phyloP scores from a whole-genome alignment of 2,329 filamentous ascomycete genomes.

The Clarireedia homoeocarpa region DNA sequence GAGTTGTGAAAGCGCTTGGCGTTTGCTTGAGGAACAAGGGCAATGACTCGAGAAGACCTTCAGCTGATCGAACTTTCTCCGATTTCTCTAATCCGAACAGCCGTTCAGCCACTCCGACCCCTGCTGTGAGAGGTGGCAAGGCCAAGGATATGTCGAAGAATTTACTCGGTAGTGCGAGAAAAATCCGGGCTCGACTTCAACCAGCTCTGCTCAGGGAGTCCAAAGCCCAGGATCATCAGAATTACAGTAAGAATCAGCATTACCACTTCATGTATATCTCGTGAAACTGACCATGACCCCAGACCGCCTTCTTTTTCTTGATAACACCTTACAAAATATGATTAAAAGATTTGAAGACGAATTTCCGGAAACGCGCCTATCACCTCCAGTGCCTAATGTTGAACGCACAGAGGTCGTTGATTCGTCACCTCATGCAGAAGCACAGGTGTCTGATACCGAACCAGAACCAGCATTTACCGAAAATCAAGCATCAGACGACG shows the following conservation, averaged over 20 bases:
- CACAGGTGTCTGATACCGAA: conserved; percentile 19
- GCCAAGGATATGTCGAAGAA: conserved; percentile 93
- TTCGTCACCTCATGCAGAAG: conserved; percentile 10
- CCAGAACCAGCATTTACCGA: conserved; percentile 19
- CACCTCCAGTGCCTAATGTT: conserved; percentile 15
- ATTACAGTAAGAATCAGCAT: conserved; percentile 56
- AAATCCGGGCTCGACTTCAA: conserved; percentile 77
- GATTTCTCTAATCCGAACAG: conserved; percentile 28
- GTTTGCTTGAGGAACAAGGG: conserved; percentile 81
- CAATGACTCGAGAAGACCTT: conserved; percentile 47
- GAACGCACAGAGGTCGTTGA: conserved; percentile 1
- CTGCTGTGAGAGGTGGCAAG: conserved; percentile 44
- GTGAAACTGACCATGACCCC: not conserved
- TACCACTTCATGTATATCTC: not conserved
- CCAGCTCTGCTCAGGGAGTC: conserved; percentile 73
- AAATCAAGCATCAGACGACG: conserved; percentile 31
- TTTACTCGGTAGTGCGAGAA: conserved; percentile 76
- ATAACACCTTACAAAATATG: conserved; percentile 80
- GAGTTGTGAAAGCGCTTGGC: conserved; percentile 86
- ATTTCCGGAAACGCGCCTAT: conserved; percentile 73
- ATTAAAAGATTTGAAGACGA: conserved; percentile 95
- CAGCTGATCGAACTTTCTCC: conserved; percentile 20
- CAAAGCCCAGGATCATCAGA: conserved; percentile 61
- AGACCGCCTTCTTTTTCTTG: conserved; percentile 78
- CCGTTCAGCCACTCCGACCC: conserved; percentile 39